phyloP scores from a whole-genome alignment of 1,139 yeast genomes.

The Diutina pseudorugosa region DNA sequence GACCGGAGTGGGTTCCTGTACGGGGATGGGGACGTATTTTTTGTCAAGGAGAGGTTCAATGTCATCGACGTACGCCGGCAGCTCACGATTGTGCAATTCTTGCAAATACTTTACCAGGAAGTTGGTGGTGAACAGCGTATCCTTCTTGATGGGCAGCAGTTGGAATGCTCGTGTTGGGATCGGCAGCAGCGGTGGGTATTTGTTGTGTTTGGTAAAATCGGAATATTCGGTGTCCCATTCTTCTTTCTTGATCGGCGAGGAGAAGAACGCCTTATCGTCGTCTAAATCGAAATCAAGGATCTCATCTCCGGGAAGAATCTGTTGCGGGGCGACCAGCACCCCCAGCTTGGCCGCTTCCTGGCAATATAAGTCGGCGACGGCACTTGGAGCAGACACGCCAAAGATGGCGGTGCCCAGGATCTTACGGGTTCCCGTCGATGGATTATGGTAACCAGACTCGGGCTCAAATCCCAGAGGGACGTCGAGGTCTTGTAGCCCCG shows the following conservation, averaged over 20 bases:
- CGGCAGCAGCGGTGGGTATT: conserved; percentile 14
- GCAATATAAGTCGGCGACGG: conserved; percentile 20
- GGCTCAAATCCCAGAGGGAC: conserved; percentile 29
- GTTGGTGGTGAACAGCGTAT: neutral
- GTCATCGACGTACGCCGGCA: neutral
- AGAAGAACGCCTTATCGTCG: neutral
- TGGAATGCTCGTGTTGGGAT: conserved; percentile 17
- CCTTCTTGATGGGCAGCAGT: neutral
- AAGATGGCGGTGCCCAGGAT: conserved; percentile 54
- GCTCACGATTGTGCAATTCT: neutral
- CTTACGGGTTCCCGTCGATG: conserved; percentile 19
- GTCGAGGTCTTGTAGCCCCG: conserved; percentile 39
- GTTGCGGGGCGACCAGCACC: conserved; percentile 12
- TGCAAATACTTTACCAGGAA: neutral
- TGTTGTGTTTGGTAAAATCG: conserved; percentile 5
- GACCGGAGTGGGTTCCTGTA: conserved; percentile 21
- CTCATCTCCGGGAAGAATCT: conserved; percentile 2
- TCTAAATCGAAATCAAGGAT: conserved; percentile 12
- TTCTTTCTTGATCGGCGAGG: neutral
- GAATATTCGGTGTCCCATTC: neutral
- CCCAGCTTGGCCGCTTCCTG: conserved; percentile 31
- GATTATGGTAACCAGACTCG: conserved; percentile 5
- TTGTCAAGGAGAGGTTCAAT: neutral
- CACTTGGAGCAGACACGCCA: conserved; percentile 22
- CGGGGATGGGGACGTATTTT: conserved; percentile 25